phyloP scores from a whole-genome alignment of 495 filamentous ascomycete genomes.

The Trichoderma orchidacearum region DNA sequence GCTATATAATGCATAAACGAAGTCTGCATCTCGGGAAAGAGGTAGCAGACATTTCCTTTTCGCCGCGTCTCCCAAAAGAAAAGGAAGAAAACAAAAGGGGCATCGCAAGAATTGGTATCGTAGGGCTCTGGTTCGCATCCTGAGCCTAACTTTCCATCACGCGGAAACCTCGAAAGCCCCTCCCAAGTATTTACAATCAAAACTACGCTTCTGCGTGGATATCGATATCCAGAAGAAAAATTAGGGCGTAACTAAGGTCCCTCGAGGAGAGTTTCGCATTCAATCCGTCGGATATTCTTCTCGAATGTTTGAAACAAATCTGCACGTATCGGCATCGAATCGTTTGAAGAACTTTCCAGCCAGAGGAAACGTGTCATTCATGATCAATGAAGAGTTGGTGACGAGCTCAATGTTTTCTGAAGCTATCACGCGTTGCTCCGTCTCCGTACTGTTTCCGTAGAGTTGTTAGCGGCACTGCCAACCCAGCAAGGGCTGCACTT shows the following conservation, averaged over 20 bases:
- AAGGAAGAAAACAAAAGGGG: not conserved
- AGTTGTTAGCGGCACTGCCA: not conserved
- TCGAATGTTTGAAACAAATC: constrained; percentile 74
- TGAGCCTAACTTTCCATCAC: not conserved
- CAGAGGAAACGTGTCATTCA: constrained; percentile 44
- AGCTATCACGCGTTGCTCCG: constrained; percentile 56
- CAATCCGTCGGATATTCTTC: constrained; percentile 83
- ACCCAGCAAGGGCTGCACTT: not conserved
- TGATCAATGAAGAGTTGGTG: constrained; percentile 23
- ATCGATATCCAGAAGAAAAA: too few relatives aligned
- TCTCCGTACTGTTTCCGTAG: constrained; percentile 7
- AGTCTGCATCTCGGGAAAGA: not conserved
- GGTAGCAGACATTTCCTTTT: not conserved
- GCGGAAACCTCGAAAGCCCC: too few relatives aligned
- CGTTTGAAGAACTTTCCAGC: constrained; percentile 85
- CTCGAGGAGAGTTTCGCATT: too few relatives aligned
- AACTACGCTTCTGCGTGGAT: too few relatives aligned
- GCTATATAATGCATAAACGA: too few relatives aligned
- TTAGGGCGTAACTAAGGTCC: not conserved
- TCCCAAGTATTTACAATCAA: too few relatives aligned
- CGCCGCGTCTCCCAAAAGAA: not conserved
- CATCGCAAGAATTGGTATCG: not conserved
- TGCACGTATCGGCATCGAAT: constrained; percentile 50
- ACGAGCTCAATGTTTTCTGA: constrained; percentile 74
- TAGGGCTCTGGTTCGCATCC: not conserved